Conservation (phyloP, 73 alveolate genomes). For the Diophrys sp. region DNA sequence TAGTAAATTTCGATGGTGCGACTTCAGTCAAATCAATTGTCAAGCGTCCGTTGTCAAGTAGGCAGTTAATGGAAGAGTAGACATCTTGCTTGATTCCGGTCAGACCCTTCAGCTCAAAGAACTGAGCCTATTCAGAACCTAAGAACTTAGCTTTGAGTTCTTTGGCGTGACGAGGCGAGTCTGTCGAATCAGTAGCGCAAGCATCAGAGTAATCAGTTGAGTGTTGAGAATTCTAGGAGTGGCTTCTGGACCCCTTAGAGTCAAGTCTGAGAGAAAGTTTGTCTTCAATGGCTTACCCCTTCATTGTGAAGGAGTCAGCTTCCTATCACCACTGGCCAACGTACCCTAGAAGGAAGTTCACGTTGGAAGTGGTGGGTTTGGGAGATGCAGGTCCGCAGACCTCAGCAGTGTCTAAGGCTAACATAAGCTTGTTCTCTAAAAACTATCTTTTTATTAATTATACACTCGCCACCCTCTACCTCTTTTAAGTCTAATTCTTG, state of each 20-base stretch:
- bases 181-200: not conserved
- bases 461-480: too few relatives aligned
- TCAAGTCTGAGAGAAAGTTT: not conserved
- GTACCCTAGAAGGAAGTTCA: not conserved
- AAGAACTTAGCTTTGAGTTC: not conserved
- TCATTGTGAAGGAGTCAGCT: not conserved
- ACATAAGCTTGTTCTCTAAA: not conserved
- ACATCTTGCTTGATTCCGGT: not conserved
- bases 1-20: not conserved
- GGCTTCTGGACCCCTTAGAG: not conserved
- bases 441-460: not conserved
- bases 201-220: not conserved
- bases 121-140: not conserved
- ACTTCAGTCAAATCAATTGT: not conserved
- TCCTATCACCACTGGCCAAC: not conserved
- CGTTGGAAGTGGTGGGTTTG: not conserved
- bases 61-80: not conserved
- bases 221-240: not conserved
- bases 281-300: not conserved
- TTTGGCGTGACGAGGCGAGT: not conserved
- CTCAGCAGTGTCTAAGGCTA: not conserved
- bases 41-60: not conserved
- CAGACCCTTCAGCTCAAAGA: not conserved
- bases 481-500: not conserved
- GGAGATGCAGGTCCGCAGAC: not conserved